A percentile compares a stretch with the other conserved stretches of the same genome.
Conservation (phyloP, 805 yeast species). For the Kodamaea kaohsiungensis region DNA sequence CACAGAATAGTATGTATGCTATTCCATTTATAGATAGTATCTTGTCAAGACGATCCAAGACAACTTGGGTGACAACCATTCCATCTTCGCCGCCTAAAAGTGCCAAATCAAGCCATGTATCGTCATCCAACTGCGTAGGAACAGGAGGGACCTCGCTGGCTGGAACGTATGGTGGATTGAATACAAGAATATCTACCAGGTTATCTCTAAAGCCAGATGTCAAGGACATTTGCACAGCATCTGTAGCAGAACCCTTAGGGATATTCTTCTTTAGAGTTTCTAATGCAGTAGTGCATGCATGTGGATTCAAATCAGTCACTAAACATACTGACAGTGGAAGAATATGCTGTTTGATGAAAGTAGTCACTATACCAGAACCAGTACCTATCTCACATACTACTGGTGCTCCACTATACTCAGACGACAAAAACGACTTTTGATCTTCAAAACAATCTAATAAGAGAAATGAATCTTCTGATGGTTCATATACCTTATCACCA, state of each 20-base stretch:
- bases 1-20: conserved; percentile 90
- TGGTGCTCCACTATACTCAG: conserved; percentile 34
- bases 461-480: conserved; percentile 89
- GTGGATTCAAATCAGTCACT: conserved; percentile 80
- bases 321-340: conserved; percentile 52
- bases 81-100: conserved; percentile 88
- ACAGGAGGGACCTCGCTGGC: conserved; percentile 68
- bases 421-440: conserved; percentile 41
- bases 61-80: conserved; percentile 75
- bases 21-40: conserved; percentile 62
- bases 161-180: conserved; percentile 98
- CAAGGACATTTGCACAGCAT: conserved; percentile 55
- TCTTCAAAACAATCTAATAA: conserved; percentile 78
- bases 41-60: conserved; percentile 54
- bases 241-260: conserved; percentile 14
- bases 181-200: conserved; percentile 69
- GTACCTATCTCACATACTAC: conserved; percentile 82
- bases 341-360: conserved; percentile 67
- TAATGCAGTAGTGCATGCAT: conserved; percentile 57
- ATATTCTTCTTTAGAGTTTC: conserved; percentile 25
- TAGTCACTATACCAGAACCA: conserved; percentile 87
- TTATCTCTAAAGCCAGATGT: conserved; percentile 48
- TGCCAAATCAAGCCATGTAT: conserved; percentile 85
- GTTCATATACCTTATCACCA: conserved; percentile 85
- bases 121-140: conserved; percentile 49